Evolutionary conservation across 352 stramenopile genomes (phyloP), one percentile per base, ranked within the genome.

Genomic region (Blastocystis hominis): DNA sequence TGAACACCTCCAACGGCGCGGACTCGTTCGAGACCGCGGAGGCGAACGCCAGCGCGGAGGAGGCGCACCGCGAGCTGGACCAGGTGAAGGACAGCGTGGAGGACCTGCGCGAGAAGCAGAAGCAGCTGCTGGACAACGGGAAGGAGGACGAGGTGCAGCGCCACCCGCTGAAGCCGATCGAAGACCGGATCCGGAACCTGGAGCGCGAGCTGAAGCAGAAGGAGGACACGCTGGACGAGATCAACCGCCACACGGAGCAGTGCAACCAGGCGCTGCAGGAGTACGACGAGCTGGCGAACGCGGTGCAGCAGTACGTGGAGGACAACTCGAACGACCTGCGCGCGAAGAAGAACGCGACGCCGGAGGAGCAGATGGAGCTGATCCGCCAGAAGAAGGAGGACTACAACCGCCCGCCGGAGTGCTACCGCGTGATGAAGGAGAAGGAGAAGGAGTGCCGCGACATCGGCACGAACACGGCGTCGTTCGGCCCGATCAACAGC

Each of bases 221-320:
- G n/a, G 70, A 80, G 70, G 44, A 80, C 47, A 47, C 54, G 46
- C 54, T 80, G 70, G 70, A 80, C 54, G 70, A 20, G 70, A 80
- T 80, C 70, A 80, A 80, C 46, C 6, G n/a, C 5, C 70, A 80
- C 70, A 80, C 70, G 36, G 70, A 59, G 54, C 38, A 66, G 70
- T 80, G 70, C 54, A 80, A 80, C 54, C 7, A 46, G 30, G 70
- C 70, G 24, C 44, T 80, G 47, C 54, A 80, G 70, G 70, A 59
- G 54, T 80, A 80, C 70, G 70, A 80, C 54, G 70, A 80, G 30
- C 54, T 80, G 70, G 70, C 70, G 34, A 80, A 80, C 54, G 70
- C 54, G 42, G 70, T 80, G 47, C 70, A 80, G 54, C 42, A 56
- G 30, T 80, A 80, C 54, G 70, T 80, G 47, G 40, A 80, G 70